A percentile compares a stretch with the other conserved stretches of the same genome.
These are phyloP conservation scores for Skeletonema costatum DNA, from an alignment of 108 stramenopile genomes.

Conservation along the genomic window DNA sequence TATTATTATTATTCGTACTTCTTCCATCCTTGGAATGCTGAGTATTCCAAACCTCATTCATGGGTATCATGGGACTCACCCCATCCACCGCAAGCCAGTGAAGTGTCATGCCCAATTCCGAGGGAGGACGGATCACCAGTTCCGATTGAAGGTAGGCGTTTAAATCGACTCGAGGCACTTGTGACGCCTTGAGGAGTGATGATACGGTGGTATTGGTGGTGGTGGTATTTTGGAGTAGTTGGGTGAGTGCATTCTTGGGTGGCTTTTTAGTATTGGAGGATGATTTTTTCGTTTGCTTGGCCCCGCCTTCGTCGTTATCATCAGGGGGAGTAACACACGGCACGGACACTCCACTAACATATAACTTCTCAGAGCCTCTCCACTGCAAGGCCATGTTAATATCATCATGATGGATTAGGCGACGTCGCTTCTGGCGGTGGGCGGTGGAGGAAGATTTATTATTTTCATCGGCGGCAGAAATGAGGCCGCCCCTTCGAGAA, in stretches of 20 bases:
- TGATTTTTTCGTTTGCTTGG: no score
- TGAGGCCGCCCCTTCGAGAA: slow-evolving; percentile 62
- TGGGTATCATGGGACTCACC: slow-evolving; percentile 61
- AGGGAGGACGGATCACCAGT: slow-evolving; percentile 60
- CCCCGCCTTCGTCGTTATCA: neutral
- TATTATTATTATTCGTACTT: neutral
- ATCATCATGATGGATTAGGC: slow-evolving; percentile 81
- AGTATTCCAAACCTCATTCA: slow-evolving; percentile 53
- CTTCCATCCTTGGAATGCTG: neutral
- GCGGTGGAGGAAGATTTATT: neutral
- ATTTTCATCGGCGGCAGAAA: slow-evolving; percentile 38
- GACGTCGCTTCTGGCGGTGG: slow-evolving; percentile 5
- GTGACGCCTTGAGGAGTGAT: slow-evolving; percentile 15
- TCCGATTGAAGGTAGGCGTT: slow-evolving; percentile 72
- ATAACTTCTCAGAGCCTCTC: slow-evolving; percentile 77
- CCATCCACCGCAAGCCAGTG: slow-evolving; percentile 91
- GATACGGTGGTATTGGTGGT: slow-evolving; percentile 11
- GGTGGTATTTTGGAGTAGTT: slow-evolving; percentile 13
- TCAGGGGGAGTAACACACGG: slow-evolving; percentile 17
- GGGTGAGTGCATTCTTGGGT: neutral
- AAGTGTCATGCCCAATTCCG: slow-evolving; percentile 71
- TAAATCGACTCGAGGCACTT: slow-evolving; percentile 56
- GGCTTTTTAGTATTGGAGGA: no score
- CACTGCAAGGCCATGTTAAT: slow-evolving; percentile 83
- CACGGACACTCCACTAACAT: slow-evolving; percentile 61